Evolutionary conservation across 2,329 filamentous ascomycete genomes (phyloP), one percentile per base, ranked within the genome.

Genomic region (Fusarium austroafricanum): DNA sequence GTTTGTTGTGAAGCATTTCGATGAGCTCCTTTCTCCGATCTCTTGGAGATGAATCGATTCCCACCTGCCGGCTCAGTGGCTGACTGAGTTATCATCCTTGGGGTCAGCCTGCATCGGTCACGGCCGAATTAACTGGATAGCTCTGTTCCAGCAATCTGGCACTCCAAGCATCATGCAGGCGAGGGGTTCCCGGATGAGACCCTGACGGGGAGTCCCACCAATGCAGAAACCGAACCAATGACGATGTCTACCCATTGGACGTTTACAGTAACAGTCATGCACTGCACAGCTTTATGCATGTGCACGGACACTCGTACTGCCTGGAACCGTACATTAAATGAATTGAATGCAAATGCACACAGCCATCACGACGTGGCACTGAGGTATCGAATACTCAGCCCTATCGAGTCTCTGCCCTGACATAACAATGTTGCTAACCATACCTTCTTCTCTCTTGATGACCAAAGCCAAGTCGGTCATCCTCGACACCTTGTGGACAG

Each of bases 71-170:
- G 65, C 65, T 70, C 49, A 65, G 68, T 72, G 63, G 71, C 71
- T 73, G 71, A 67, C 70, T 72, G 68, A 42, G 64, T 12, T 44
- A 37, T 50, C 40, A 55, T 42, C 57, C 51, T 17, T 50, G 35
- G 26, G 37, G 46, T 68, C 67, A 71, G 68, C 61, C 53, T 56
- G 70, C 70, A 71, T 70, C 72, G 72, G 72, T 53, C 57, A 74
- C 71, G 67, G 47, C 70, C 72, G 71, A 71, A 39, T 61, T 55
- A 51, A 38, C 29, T 35, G n/a, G 12, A 28, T 45, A 33, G 57
- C 55, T 67, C 57, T 65, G 55, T 63, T 68, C 66, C 61, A 68
- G 66, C 55, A 55, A 62, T 49, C 40, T 66, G 64, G 69, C 65
- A 61, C 60, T 69, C 49, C 61, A 61, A 62, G 55, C 42, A 57